Evolutionary conservation across 2,329 filamentous ascomycete species (phyloP), one percentile per base, ranked within the genome.

Genomic region (Exophiala calicioides): DNA sequence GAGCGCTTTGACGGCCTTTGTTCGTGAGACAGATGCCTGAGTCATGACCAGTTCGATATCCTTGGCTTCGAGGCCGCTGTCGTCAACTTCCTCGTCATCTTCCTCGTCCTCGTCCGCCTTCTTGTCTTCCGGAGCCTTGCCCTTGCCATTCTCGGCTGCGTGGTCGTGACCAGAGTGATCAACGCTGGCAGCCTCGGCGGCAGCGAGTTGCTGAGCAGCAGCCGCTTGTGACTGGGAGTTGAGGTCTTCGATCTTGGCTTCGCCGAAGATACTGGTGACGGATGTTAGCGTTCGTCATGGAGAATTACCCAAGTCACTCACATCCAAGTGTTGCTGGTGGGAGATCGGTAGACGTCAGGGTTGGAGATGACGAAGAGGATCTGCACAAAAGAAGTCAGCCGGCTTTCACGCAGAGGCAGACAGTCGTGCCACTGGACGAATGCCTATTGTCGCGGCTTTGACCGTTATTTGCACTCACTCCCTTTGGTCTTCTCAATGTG

Each of bases 331-430:
- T 97, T 97, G 86, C 88, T 95, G 76, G 88, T 89, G 62, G 93
- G 91, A 52, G 91, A 96, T 79, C 95, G 95, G 86, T 96, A 98
- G 72, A 98, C 93, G 75, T 98, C 93, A 64, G 93, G 93, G 78
- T 90, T 88, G 85, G 95, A 97, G 80, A 98, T 96, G 68, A 98
- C 94, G 75, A 98, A 98, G 67, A 98, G 88, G 67, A 98, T 95
- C 90, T 96, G 64, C 59, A 52, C 26, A 46, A 20, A 40, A 24
- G 10, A 8, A 21, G 12, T 51, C 41, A 51, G 33, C 30, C 13
- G 21, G 8, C 26, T 32, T 15, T 27, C n/a, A 2, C 24, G n/a
- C n/a, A n/a, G n/a, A n/a, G n/a, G n/a, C n/a, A n/a, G n/a, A n/a
- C n/a, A n/a, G n/a, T n/a, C n/a, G n/a, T n/a, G n/a, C n/a, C n/a